These are phyloP conservation scores for Striga hermonthica DNA, from an alignment of 305 asterid genomes.

Conservation along the genomic window DNA sequence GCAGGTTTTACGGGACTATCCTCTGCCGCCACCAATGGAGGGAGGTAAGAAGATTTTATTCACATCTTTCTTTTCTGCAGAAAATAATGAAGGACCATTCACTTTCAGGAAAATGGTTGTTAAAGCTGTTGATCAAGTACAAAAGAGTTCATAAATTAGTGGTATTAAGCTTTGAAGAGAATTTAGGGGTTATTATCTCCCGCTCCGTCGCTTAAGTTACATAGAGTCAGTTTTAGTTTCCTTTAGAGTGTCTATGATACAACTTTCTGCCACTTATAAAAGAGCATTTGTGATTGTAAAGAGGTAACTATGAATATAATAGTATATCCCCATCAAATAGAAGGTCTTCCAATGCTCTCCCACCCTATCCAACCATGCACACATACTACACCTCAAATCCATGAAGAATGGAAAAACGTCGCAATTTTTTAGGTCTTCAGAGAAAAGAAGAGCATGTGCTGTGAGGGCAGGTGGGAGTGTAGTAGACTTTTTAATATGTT, in stretches of 20 bases:
- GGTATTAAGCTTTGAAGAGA: background rate
- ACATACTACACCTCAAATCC: background rate
- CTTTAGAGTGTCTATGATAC: background rate
- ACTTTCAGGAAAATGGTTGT: slow-evolving; percentile 12
- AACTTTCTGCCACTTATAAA: background rate
- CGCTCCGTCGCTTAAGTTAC: background rate
- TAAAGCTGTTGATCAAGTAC: slow-evolving; percentile 7
- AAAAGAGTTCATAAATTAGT: background rate
- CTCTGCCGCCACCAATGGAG: slow-evolving; percentile 67
- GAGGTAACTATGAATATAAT: background rate
- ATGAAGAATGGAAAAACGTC: too few species aligned
- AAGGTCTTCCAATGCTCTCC: background rate
- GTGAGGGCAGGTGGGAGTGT: too few species aligned
- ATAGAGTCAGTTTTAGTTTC: background rate
- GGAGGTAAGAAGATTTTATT: slow-evolving; percentile 52
- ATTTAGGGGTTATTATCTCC: background rate
- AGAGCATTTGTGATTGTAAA: background rate
- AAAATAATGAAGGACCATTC: slow-evolving; percentile 7
- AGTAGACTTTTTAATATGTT: too few species aligned
- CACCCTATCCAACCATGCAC: background rate
- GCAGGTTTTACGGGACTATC: slow-evolving; percentile 69
- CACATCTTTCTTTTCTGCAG: slow-evolving; percentile 18
- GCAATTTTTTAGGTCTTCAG: too few species aligned
- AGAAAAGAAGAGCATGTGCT: too few species aligned
- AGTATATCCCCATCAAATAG: background rate